These are phyloP conservation scores for Gastrodia elata DNA, from an alignment of 106 monocot genomes.

Conservation along the genomic window DNA sequence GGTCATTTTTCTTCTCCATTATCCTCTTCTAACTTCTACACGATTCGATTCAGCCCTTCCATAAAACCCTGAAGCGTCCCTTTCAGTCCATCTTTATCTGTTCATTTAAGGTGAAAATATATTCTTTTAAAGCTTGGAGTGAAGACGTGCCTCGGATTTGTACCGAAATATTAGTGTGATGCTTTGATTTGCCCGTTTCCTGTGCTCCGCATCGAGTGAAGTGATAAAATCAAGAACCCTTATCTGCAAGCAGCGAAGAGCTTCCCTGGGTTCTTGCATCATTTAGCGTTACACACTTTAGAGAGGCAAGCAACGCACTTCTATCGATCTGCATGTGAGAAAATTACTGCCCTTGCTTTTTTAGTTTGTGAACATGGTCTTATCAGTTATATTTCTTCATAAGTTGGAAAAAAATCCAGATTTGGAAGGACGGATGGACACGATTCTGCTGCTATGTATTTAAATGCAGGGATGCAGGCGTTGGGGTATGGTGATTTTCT, in stretches of 20 bases:
- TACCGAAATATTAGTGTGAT: not conserved
- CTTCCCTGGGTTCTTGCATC: not conserved
- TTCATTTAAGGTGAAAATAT: not conserved
- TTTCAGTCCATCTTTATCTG: not conserved
- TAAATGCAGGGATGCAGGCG: not conserved
- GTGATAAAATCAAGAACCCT: not conserved
- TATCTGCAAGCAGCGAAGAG: not conserved
- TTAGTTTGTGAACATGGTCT: not conserved
- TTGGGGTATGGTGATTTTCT: not conserved
- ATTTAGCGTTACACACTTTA: not conserved
- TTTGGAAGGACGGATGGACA: not conserved
- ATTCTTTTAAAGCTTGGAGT: not conserved
- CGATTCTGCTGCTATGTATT: not conserved
- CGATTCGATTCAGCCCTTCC: not conserved
- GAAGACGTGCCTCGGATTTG: not conserved
- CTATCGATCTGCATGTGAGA: slow-evolving; percentile 6
- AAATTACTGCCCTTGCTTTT: not conserved
- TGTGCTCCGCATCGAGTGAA: not conserved
- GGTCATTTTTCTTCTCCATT: not conserved
- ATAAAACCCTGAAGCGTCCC: not conserved
- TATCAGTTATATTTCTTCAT: not conserved
- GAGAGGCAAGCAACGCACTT: slow-evolving; percentile 6
- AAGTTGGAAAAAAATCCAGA: not conserved
- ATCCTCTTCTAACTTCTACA: not conserved
- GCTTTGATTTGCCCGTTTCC: not conserved